Evolutionary conservation across 169 alveolate species (phyloP).

Genomic region (Plasmodium reichenowi): DNA sequence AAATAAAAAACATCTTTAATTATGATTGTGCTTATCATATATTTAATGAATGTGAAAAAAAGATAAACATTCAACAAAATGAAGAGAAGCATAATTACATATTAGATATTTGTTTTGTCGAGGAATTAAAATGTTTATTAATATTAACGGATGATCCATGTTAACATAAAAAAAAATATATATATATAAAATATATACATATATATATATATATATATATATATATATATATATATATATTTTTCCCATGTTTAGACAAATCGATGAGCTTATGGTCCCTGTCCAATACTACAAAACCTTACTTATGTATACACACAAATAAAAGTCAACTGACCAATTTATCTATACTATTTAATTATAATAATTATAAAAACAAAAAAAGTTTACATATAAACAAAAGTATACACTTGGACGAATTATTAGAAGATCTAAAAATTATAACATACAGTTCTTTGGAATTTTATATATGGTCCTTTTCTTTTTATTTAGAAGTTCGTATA

Average conservation of each 20-base stretch:
- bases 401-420: background rate
- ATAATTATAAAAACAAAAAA: background rate
- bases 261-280: constrained; percentile 1
- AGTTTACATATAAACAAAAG: background rate
- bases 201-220: no score
- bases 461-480: background rate
- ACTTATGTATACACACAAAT: background rate
- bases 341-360: background rate
- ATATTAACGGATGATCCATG: background rate
- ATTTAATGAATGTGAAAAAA: background rate
- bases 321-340: background rate
- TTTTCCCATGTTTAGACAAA: background rate
- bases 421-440: constrained; percentile 3
- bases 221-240: no score
- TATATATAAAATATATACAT: background rate
- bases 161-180: background rate
- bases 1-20: background rate
- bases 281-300: background rate
- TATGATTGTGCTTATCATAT: background rate
- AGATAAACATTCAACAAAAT: background rate
- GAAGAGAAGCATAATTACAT: background rate
- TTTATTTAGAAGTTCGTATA: background rate
- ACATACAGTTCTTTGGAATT: background rate
- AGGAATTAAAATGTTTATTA: background rate
- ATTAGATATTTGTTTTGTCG: background rate